Evolutionary conservation across 768 basidiomycete species (phyloP).

Genomic region (Rhizopogon vulgaris): DNA sequence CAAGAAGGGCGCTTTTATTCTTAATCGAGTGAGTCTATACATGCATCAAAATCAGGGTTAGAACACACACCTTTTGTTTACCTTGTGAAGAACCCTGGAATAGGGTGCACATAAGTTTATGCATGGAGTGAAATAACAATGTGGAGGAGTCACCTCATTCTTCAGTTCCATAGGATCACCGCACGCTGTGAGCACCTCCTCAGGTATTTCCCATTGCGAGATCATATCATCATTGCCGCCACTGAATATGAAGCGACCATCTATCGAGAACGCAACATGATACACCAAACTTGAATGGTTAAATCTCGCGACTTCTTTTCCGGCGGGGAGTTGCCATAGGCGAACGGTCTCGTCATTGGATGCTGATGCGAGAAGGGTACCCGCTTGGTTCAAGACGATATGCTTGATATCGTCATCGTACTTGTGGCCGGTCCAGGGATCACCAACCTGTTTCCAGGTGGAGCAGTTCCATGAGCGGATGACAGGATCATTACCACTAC

Average conservation of each 20-base stretch:
- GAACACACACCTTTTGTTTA: not conserved
- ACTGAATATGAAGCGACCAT: not conserved
- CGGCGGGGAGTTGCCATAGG: constrained; percentile 20
- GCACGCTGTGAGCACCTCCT: not conserved
- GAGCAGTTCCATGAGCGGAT: not conserved
- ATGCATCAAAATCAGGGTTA: not conserved
- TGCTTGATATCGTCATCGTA: constrained; percentile 7
- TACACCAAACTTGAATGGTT: not conserved
- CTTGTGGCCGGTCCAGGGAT: not conserved
- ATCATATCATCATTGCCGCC: not conserved
- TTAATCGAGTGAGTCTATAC: not conserved
- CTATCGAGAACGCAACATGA: not conserved
- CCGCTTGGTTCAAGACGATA: constrained; percentile 20
- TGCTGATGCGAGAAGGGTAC: constrained; percentile 21
- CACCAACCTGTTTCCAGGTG: not conserved
- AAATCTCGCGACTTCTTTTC: constrained; percentile 15
- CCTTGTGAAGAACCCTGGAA: not conserved
- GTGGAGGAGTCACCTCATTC: not conserved
- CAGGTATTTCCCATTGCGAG: not conserved
- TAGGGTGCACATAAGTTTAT: not conserved
- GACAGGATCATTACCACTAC: not conserved
- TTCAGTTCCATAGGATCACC: not conserved
- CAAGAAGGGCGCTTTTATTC: not conserved
- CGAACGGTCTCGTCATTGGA: constrained; percentile 22
- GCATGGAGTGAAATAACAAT: not conserved